A percentile compares a stretch with the other conserved stretches of the same genome.
Conservation (phyloP, 768 basidiomycete genomes). For the Auriscalpium microsporum region DNA sequence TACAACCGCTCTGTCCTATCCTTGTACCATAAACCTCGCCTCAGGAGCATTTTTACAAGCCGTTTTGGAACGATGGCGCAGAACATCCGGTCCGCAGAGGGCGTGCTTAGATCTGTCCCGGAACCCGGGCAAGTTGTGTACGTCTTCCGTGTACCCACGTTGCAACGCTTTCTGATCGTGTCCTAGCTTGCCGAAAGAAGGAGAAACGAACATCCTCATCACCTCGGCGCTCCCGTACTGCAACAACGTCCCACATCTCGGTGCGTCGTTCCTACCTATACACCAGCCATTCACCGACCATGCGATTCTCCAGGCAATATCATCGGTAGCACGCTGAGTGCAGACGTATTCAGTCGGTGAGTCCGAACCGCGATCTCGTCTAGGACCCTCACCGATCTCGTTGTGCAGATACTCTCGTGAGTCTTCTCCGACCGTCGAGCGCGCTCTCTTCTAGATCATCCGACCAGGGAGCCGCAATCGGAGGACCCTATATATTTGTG, state of each 20-base stretch:
- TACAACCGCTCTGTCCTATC: neutral
- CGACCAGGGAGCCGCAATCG: slow-evolving; percentile 63
- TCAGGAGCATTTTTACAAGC: neutral
- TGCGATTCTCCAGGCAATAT: slow-evolving; percentile 53
- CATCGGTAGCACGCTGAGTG: slow-evolving; percentile 93
- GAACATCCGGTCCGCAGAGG: slow-evolving; percentile 34
- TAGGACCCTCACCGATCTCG: neutral
- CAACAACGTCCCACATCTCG: slow-evolving; percentile 95
- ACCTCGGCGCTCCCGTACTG: slow-evolving; percentile 95
- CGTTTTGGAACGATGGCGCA: slow-evolving; percentile 23
- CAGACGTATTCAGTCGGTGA: slow-evolving; percentile 92
- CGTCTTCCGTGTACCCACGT: slow-evolving; percentile 12
- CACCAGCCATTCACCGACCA: neutral
- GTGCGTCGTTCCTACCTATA: slow-evolving; percentile 32
- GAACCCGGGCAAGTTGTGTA: slow-evolving; percentile 38
- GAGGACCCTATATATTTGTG: slow-evolving; percentile 90
- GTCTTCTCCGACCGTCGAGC: slow-evolving; percentile 18
- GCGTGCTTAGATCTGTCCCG: slow-evolving; percentile 34
- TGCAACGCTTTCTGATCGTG: slow-evolving; percentile 1
- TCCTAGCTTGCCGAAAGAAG: slow-evolving; percentile 65
- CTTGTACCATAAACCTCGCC: neutral
- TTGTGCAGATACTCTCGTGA: slow-evolving; percentile 50
- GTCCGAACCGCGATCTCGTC: slow-evolving; percentile 20
- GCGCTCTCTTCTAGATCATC: neutral
- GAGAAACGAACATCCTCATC: slow-evolving; percentile 82